phyloP scores from a whole-genome alignment of 164 flowering plant species.

The Paratinospora sagittata region DNA sequence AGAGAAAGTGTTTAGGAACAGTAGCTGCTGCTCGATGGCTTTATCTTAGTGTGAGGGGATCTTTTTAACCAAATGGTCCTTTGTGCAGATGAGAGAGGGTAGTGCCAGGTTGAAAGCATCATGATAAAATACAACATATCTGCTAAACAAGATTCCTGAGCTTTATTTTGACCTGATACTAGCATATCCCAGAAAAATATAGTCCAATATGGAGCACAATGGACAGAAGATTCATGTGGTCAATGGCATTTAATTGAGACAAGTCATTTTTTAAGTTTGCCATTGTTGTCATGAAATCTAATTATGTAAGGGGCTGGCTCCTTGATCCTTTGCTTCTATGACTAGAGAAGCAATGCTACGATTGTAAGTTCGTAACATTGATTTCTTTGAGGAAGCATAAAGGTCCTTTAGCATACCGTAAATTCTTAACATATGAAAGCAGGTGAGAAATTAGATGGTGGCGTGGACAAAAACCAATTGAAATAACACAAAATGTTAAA shows the following conservation, averaged over 20 bases:
- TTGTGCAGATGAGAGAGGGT: background rate
- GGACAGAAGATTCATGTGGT: background rate
- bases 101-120: background rate
- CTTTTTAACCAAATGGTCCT: background rate
- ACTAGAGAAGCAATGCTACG: background rate
- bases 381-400: background rate
- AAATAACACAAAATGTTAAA: background rate
- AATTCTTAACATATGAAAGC: background rate
- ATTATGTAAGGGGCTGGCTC: background rate
- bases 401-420: background rate
- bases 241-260: background rate
- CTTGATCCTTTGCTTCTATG: background rate
- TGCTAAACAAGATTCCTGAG: too few species aligned
- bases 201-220: background rate
- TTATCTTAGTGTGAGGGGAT: background rate
- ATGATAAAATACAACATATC: too few species aligned
- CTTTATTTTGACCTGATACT: background rate
- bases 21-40: background rate
- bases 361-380: background rate
- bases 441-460: background rate
- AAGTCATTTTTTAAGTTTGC: background rate
- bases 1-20: background rate
- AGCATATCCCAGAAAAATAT: background rate
- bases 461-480: background rate
- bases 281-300: background rate